Conservation (phyloP, 805 yeast species). For the Myxozyma mucilagina region DNA sequence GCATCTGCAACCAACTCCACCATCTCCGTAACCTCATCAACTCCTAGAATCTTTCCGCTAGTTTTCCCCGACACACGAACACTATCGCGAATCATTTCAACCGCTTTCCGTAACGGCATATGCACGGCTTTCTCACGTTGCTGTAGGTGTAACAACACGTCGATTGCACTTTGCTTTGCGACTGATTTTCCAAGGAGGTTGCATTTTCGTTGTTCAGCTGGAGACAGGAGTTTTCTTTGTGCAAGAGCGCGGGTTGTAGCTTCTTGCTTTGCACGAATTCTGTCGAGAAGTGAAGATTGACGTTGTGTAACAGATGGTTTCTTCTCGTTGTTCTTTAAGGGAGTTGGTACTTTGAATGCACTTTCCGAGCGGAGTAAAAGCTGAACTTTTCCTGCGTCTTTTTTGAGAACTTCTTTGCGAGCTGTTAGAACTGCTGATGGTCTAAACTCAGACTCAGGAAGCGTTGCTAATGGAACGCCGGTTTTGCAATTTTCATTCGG, state of each 20-base stretch:
- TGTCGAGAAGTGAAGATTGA: constrained; percentile 1
- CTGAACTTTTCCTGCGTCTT: constrained; percentile 3
- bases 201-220: background rate
- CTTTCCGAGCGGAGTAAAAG: constrained; percentile 4
- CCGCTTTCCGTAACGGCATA: constrained; percentile 4
- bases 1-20: background rate
- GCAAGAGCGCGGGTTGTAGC: background rate
- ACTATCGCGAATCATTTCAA: constrained; percentile 7
- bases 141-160: constrained; percentile 2
- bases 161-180: background rate
- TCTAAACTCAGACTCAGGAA: background rate
- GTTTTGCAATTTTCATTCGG: background rate
- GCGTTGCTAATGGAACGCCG: background rate
- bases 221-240: background rate
- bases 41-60: background rate
- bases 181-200: background rate
- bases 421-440: background rate
- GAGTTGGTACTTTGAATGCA: background rate
- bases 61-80: background rate
- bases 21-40: constrained; percentile 1
- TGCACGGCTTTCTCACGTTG: background rate
- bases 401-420: background rate
- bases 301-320: background rate
- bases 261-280: constrained; percentile 6
- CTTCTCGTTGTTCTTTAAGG: background rate